Conservation (phyloP, 768 basidiomycete species). For the Porpolomopsis calyptriformis region DNA sequence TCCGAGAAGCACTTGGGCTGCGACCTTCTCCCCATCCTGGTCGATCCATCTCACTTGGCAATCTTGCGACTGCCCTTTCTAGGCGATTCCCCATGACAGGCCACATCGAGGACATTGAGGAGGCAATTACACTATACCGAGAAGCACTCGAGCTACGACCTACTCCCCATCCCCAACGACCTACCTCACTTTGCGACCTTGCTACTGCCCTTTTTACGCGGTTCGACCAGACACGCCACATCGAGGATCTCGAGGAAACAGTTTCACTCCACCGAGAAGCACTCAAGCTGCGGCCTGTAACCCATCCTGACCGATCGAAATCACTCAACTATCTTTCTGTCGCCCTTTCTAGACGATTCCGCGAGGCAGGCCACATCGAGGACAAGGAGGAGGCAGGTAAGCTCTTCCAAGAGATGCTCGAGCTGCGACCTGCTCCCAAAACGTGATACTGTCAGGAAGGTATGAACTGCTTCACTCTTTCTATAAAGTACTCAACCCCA, state of each 20-base stretch:
- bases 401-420: background rate
- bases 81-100: slow-evolving; percentile 11
- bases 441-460: background rate
- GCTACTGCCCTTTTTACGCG: background rate
- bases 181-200: background rate
- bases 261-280: slow-evolving; percentile 4
- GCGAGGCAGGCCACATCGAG: background rate
- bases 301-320: background rate
- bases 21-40: background rate
- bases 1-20: background rate
- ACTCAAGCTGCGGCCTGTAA: background rate
- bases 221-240: background rate
- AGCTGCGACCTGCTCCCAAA: background rate
- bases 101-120: slow-evolving; percentile 15
- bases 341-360: slow-evolving; percentile 1
- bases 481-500: too few relatives aligned
- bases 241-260: slow-evolving; percentile 1
- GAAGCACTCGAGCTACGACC: slow-evolving; percentile 5
- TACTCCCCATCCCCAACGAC: slow-evolving; percentile 3
- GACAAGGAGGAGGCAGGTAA: background rate
- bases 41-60: slow-evolving; percentile 4
- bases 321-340: too few relatives aligned
- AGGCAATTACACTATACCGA: slow-evolving; percentile 15
- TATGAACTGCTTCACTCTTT: too few relatives aligned
- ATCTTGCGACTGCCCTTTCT: slow-evolving; percentile 15